Percentiles rank a stretch among this genome's conserved stretches.
These are phyloP conservation scores for Dioscorea cayenensis DNA, from an alignment of 116 monocot genomes.

Conservation along the genomic window DNA sequence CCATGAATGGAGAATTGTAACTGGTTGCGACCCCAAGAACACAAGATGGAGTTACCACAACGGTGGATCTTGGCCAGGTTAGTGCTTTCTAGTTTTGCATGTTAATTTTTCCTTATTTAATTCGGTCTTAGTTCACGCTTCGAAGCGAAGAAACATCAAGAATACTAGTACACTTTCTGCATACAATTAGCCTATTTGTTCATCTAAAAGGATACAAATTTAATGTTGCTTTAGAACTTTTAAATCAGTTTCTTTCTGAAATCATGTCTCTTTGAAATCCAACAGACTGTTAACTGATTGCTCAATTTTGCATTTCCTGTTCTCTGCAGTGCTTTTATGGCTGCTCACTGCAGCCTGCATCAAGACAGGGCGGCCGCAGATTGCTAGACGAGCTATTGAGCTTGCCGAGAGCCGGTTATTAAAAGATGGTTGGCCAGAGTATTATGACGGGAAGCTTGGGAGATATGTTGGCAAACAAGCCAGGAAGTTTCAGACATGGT, in stretches of 20 bases:
- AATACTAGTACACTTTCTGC: no score
- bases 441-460: conserved; percentile 69
- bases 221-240: no score
- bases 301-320: neutral
- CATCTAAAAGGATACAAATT: no score
- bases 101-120: neutral
- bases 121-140: neutral
- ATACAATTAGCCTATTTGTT: no score
- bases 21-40: conserved; percentile 77
- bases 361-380: conserved; percentile 68
- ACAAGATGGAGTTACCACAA: conserved; percentile 88
- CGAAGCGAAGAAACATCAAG: no score
- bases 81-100: neutral
- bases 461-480: conserved; percentile 68
- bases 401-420: conserved; percentile 49
- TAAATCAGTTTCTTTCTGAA: no score
- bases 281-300: neutral
- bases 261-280: neutral
- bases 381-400: conserved; percentile 63
- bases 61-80: conserved; percentile 83
- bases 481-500: conserved; percentile 69
- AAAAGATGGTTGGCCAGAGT: conserved; percentile 71
- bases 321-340: conserved; percentile 61
- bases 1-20: conserved; percentile 82
- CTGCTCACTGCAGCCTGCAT: conserved; percentile 70